A percentile compares a stretch with the other conserved stretches of the same genome.
Conservation (phyloP, 768 basidiomycete species). For the Galerina sulciceps region DNA sequence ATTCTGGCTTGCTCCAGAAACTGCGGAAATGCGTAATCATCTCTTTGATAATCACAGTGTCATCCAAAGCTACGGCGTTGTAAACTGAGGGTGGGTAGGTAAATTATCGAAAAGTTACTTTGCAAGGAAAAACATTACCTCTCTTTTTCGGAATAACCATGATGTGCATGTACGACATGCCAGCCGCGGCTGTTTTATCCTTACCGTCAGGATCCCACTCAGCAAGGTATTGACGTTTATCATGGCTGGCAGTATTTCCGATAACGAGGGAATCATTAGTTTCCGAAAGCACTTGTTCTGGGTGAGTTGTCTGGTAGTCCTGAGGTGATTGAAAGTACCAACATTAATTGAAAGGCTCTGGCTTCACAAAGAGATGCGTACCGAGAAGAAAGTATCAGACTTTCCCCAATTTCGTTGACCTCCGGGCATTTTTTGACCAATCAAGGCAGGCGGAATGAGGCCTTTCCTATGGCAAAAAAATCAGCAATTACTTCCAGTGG, state of each 20-base stretch:
- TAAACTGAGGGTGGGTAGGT: neutral
- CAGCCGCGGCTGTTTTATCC: constrained; percentile 9
- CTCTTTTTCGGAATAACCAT: constrained; percentile 10
- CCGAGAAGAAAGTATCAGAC: constrained; percentile 13
- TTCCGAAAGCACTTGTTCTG: constrained; percentile 11
- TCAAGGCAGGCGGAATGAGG: constrained; percentile 4
- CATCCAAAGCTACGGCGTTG: constrained; percentile 6
- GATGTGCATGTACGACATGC: constrained; percentile 15
- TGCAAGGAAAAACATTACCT: neutral
- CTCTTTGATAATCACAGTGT: constrained; percentile 7
- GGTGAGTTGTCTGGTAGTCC: constrained; percentile 5
- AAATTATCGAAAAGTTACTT: neutral
- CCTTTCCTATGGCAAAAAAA: constrained; percentile 6
- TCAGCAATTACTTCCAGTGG: neutral
- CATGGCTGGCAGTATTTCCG: constrained; percentile 13
- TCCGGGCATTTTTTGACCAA: constrained; percentile 1
- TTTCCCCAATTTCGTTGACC: constrained; percentile 2
- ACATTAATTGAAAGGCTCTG: neutral
- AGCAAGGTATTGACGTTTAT: constrained; percentile 11
- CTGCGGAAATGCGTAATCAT: constrained; percentile 3
- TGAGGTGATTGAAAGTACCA: neutral
- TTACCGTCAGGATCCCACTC: constrained; percentile 15
- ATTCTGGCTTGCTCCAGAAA: constrained; percentile 8
- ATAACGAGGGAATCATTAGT: constrained; percentile 5
- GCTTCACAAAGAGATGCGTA: neutral